Conservation (phyloP, 495 filamentous ascomycete genomes). For the Hapsidospora chrysogenum region DNA sequence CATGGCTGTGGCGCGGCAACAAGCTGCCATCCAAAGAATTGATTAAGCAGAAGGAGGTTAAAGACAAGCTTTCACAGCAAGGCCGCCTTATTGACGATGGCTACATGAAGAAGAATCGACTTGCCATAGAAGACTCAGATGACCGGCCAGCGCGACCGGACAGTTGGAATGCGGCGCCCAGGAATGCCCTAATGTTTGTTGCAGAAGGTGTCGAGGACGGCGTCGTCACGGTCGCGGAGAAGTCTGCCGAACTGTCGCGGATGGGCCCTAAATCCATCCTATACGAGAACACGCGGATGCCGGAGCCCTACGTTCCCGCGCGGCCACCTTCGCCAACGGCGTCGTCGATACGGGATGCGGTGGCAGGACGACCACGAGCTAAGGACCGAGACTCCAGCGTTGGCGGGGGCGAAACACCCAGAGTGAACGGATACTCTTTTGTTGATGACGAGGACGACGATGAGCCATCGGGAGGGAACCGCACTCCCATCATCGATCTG, state of each 20-base stretch:
- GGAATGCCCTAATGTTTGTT: slow-evolving; percentile 80
- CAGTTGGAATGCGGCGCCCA: slow-evolving; percentile 52
- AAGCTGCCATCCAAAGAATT: slow-evolving; percentile 78
- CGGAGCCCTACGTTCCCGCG: slow-evolving; percentile 17
- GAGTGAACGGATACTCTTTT: slow-evolving; percentile 85
- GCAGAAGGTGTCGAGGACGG: slow-evolving; percentile 57
- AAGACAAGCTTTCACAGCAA: slow-evolving; percentile 38
- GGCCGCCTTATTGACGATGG: slow-evolving; percentile 28
- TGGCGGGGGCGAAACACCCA: slow-evolving; percentile 58
- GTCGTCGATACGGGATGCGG: slow-evolving; percentile 74
- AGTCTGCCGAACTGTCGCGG: slow-evolving; percentile 49
- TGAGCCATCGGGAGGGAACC: slow-evolving; percentile 6
- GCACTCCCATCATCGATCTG: slow-evolving; percentile 24
- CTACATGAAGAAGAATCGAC: slow-evolving; percentile 30
- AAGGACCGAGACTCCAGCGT: slow-evolving; percentile 50
- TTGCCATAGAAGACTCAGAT: slow-evolving; percentile 44
- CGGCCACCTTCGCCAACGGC: slow-evolving; percentile 62
- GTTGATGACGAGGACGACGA: slow-evolving; percentile 61
- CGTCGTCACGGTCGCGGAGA: slow-evolving; percentile 47
- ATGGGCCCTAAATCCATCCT: slow-evolving; percentile 62
- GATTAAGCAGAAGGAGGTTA: slow-evolving; percentile 58
- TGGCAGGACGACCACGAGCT: slow-evolving; percentile 52
- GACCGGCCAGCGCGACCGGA: slow-evolving; percentile 64
- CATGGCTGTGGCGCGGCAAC: slow-evolving; percentile 77
- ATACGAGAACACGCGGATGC: slow-evolving; percentile 70